Base-by-base conservation (phyloP, 164 flowering plant genomes). In the Chimonanthus salicifolius region DNA sequence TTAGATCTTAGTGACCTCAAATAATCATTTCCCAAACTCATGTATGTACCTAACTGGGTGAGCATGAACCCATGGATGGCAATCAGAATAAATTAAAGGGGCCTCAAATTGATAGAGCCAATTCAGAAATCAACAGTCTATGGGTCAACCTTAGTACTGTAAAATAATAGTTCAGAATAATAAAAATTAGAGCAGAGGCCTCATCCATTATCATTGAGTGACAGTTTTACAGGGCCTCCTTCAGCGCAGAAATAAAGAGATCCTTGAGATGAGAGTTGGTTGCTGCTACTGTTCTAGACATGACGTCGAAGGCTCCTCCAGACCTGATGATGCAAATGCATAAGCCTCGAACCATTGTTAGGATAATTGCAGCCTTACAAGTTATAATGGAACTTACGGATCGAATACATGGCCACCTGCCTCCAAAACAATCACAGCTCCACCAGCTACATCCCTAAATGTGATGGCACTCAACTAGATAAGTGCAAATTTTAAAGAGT, bases 361-460 rank as follows among this genome's bases (percentile, higher is more conserved):
- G 16, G 45, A 18, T 10, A 74, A 66, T 62, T 9, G 15, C 43
- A 47, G 46, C 50, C 4, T 11, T 33, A 3, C 46, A 64, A 8
- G 11, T 51, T 3, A 4, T 33, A 50, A 8, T 54, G 62, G n/a
- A 7, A 60, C 97, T 89, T 84, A 96, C 99, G 98, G 99, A 82
- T 96, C 99, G 85, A 80, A 94, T n/a, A 94, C 84, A 58, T 83
- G 73, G 45, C 99, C 98, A 71, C 99, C 99, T 58, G 99, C 99
- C 87, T 96, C 99, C 82, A 72, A 78, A 44, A 96, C 93, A 74
- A 96, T 94, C 45, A 96, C 89, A 80, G 83, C 93, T 51, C 98
- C 98, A 72, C 85, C 98, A 44, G 99, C 96, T n/a, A 94, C 92
- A 86, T 96, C 97, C 99, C 98, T 95, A 87, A 46, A n/a, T 13